phyloP scores from a whole-genome alignment of 306 rosid genomes.

The Ceratonia siliqua region DNA sequence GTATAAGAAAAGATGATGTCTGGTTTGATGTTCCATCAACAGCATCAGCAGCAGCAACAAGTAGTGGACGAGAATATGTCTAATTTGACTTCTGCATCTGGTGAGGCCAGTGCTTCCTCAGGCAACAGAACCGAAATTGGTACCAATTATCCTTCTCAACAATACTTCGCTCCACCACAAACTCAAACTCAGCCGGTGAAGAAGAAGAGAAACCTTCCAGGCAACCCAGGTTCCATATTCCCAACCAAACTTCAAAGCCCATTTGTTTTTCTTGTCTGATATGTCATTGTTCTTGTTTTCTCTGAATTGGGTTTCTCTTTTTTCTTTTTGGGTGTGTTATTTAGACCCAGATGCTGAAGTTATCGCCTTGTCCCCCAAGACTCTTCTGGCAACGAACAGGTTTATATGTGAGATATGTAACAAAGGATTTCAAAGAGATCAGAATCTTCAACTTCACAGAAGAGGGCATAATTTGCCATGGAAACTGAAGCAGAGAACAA shows the following conservation, averaged over 20 bases:
- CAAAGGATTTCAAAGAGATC: conserved; percentile 95
- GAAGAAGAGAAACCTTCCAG: conserved; percentile 94
- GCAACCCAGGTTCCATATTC: conserved; percentile 79
- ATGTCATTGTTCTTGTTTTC: conserved; percentile 11
- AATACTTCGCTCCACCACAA: conserved; percentile 48
- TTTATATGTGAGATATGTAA: conserved; percentile 92
- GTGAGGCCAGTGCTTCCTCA: conserved; percentile 89
- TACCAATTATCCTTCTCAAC: conserved; percentile 46
- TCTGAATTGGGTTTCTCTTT: not conserved
- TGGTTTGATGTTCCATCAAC: conserved; percentile 56
- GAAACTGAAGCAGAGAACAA: conserved; percentile 90
- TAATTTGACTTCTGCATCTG: conserved; percentile 89
- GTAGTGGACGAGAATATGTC: conserved; percentile 84
- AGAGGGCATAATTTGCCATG: conserved; percentile 98
- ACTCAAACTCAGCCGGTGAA: conserved; percentile 56
- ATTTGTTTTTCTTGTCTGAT: not conserved
- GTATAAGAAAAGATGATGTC: conserved; percentile 48
- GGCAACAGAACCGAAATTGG: conserved; percentile 71
- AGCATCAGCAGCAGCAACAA: conserved; percentile 43
- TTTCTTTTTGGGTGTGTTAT: not conserved
- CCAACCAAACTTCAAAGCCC: not conserved
- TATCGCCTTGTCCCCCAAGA: conserved; percentile 81
- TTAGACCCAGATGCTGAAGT: conserved; percentile 98
- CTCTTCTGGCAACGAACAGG: conserved; percentile 79
- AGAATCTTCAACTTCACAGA: conserved; percentile 93